Conservation (phyloP, 2,329 filamentous ascomycete species). For the Blastomyces percursus region DNA sequence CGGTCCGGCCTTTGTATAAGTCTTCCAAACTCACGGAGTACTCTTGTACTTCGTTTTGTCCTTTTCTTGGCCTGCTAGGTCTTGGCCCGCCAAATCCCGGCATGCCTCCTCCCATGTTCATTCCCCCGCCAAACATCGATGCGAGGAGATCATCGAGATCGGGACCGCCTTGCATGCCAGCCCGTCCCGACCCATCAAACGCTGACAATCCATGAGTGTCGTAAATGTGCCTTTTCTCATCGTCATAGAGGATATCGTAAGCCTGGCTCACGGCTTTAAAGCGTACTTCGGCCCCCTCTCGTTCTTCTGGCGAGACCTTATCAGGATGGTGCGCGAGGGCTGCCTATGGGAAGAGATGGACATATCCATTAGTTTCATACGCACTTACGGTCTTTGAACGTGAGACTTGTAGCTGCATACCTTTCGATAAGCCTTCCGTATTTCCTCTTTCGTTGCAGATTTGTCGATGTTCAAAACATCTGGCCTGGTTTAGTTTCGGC, state of each 20-base stretch:
- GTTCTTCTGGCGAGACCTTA: conserved; percentile 79
- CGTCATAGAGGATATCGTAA: conserved; percentile 95
- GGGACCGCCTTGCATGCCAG: conserved; percentile 48
- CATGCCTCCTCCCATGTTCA: conserved; percentile 41
- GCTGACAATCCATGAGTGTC: conserved; percentile 93
- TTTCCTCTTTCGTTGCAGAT: conserved; percentile 62
- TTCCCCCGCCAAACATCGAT: conserved; percentile 63
- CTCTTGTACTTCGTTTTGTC: conserved; percentile 13
- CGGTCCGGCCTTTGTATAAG: conserved; percentile 96
- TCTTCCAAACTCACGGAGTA: conserved; percentile 90
- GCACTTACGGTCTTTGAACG: background rate
- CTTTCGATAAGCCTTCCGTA: conserved; percentile 96
- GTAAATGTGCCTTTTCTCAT: conserved; percentile 84
- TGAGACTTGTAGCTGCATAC: conserved; percentile 37
- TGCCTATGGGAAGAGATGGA: conserved; percentile 43
- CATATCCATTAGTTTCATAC: conserved; percentile 5
- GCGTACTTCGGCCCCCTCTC: conserved; percentile 63
- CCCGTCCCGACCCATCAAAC: conserved; percentile 66
- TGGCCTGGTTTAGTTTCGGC: conserved; percentile 27
- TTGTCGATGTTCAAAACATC: conserved; percentile 69
- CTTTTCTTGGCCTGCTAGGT: conserved; percentile 43
- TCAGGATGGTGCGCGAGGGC: conserved; percentile 86
- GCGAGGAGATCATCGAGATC: conserved; percentile 88
- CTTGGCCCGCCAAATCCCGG: conserved; percentile 39
- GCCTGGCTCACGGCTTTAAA: conserved; percentile 92